Base-by-base conservation (phyloP, 2,329 filamentous ascomycete genomes). In the Pleurostoma richardsiae region DNA sequence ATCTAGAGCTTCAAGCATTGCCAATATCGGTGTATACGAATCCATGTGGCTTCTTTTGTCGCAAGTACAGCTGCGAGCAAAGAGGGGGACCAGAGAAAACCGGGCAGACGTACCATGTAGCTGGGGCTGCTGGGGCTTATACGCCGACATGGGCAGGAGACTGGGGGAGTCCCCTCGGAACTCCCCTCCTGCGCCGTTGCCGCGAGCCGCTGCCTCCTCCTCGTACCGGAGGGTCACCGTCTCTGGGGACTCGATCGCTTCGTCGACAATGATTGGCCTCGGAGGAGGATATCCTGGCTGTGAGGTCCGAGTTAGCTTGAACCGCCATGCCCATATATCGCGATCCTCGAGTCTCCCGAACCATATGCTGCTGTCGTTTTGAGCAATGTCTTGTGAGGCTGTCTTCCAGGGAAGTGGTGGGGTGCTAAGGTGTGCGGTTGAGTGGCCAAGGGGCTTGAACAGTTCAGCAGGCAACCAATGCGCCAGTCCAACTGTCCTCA, bases 111-210 rank as follows among this genome's bases (percentile, higher is more conserved):
- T 74, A 95, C 90, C 87, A 70, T 92, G 86, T 73, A 91, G 80
- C 66, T 85, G 86, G 67, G 85, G 77, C 69, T 83, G 76, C 66
- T 86, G 82, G 49, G 82, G 70, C 71, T 95, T 95, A 76, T 90
- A 91, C 70, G 85, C 85, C 67, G 88, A 86, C 86, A 91, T 91
- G 69, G 86, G 83, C 70, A 88, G 72, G 65, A 71, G 67, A 65
- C 65, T 73, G 63, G 76, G 74, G 70, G 72, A 81, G 69, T 74
- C 81, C 75, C 73, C 71, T 59, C 67, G 68, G 65, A 71, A 71
- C 66, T 70, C 72, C 65, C 73, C 50, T 46, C 45, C 50, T 36
- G 33, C 33, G 49, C 50, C 73, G 70, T 71, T 74, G 54, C 67
- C 72, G 67, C 70, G 70, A 53, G 69, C 71, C 40, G 73, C 72